Base-by-base conservation (phyloP, 2,329 filamentous ascomycete genomes). In the Cladophialophora yegresii region DNA sequence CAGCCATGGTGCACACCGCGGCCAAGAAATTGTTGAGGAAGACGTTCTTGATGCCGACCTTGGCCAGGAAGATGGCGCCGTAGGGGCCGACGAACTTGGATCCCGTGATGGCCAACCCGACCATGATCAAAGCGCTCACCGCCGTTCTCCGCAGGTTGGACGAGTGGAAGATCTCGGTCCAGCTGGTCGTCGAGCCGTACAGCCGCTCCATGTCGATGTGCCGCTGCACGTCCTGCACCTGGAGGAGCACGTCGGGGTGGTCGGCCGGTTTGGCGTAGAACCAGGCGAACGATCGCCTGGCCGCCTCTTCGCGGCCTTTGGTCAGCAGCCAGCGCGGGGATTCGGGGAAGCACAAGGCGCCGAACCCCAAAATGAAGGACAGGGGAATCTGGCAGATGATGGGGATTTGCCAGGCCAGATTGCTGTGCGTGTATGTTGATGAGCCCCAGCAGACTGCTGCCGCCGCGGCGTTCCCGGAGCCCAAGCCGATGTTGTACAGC, bases 261-360 rank as follows among this genome's bases (percentile, higher is more conserved):
- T 64, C 58, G 40, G 43, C 20, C 22, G 33, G 5, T 51, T 64
- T 64, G 16, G 40, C 57, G 51, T 64, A 64, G 45, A 32, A 61
- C 53, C 57, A 57, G 4, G 40, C 67, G 58, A 82, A 77, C 0
- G 77, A 77, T 55, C 72, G 69, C 59, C 77, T 79, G 2, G 78
- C 78, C 8, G 75, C 74, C 53, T 75, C 73, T 67, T 79, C 78
- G 20, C 73, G 75, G 26, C 77, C 76, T 63, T 78, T 74, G 26
- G 73, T 77, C 70, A 80, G 77, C 56, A 81, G 79, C 80, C 80
- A 82, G 9, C 79, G 74, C 3, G 80, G 80, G 0, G 79, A 81
- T 58, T 80, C 78, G 49, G 78, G 77, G 22, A 77, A 75, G 54
- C 77, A 75, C 47, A 73, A 77, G 9, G 82, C 77, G 1, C 78